Conservation (phyloP, 2,329 filamentous ascomycete genomes). For the Trichoderma atrobrunneum region DNA sequence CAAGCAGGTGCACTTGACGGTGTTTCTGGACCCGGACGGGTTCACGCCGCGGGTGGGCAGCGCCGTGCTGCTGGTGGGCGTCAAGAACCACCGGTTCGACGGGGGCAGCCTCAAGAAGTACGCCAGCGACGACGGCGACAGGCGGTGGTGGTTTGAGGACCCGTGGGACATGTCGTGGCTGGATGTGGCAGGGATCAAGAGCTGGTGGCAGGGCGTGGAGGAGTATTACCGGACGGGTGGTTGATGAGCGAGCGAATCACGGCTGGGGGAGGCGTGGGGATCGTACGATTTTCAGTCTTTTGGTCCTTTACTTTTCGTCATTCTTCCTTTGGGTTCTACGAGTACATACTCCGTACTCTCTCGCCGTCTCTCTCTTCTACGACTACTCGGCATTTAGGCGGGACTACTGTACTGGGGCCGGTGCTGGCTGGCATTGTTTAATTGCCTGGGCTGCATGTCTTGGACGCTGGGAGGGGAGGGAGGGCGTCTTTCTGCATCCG, state of each 20-base stretch:
- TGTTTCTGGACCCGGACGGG: constrained; percentile 51
- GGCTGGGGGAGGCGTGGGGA: neutral
- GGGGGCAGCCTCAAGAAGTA: constrained; percentile 46
- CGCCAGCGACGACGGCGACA: constrained; percentile 35
- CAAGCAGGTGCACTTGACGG: constrained; percentile 52
- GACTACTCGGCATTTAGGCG: neutral
- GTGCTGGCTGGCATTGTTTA: neutral
- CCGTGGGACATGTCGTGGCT: constrained; percentile 49
- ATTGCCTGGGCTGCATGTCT: neutral
- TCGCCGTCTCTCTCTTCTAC: too few species aligned
- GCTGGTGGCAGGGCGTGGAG: constrained; percentile 43
- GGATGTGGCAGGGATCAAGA: constrained; percentile 42
- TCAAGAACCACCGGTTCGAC: constrained; percentile 58
- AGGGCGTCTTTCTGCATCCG: neutral
- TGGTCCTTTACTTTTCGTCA: neutral
- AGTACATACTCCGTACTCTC: too few species aligned
- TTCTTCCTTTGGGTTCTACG: neutral
- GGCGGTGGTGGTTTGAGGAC: constrained; percentile 52
- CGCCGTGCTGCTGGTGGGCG: constrained; percentile 50
- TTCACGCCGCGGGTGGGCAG: constrained; percentile 49
- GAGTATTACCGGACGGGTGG: neutral
- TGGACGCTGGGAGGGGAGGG: neutral
- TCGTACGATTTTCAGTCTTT: neutral
- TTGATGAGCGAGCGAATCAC: neutral
- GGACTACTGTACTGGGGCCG: neutral